Evolutionary conservation across 2,329 filamentous ascomycete species (phyloP).

Genomic region (Immersiporthe knoxdaviesiana): DNA sequence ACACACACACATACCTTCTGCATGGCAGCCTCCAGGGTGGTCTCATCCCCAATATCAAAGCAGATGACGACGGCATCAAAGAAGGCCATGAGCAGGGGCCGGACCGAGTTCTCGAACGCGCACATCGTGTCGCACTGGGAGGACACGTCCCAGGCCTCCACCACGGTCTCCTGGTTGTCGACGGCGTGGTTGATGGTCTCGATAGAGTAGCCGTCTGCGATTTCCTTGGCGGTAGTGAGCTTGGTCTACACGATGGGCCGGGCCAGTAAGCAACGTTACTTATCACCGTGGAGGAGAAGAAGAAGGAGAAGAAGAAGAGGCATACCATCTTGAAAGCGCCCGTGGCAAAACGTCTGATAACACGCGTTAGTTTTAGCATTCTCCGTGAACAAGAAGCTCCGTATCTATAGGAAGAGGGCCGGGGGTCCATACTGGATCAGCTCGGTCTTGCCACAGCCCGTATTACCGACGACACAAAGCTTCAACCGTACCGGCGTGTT

Average conservation of each 20-base stretch:
- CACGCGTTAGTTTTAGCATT: background rate
- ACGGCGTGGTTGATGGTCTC: constrained; percentile 7
- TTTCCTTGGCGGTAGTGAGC: background rate
- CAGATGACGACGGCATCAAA: constrained; percentile 45
- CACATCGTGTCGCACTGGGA: constrained; percentile 26
- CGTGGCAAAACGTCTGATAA: background rate
- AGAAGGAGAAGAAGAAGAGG: too few species aligned
- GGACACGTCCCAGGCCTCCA: constrained; percentile 37
- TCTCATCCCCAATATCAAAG: constrained; percentile 39
- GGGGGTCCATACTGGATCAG: constrained; percentile 3
- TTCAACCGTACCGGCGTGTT: background rate
- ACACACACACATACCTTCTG: constrained; percentile 34
- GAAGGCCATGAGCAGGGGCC: constrained; percentile 30
- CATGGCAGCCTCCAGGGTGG: constrained; percentile 36
- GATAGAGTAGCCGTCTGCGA: constrained; percentile 9
- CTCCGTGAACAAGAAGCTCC: background rate
- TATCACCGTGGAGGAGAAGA: too few species aligned
- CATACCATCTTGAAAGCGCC: background rate
- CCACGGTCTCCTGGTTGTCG: constrained; percentile 12
- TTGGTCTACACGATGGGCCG: background rate
- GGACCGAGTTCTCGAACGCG: constrained; percentile 15
- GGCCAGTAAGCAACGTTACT: too few species aligned
- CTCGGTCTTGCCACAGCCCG: constrained; percentile 7
- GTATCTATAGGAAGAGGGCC: too few species aligned
- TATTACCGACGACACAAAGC: constrained; percentile 9